These are phyloP conservation scores for Fusarium sp. DNA, from an alignment of 2,329 filamentous ascomycete species.

Conservation along the genomic window DNA sequence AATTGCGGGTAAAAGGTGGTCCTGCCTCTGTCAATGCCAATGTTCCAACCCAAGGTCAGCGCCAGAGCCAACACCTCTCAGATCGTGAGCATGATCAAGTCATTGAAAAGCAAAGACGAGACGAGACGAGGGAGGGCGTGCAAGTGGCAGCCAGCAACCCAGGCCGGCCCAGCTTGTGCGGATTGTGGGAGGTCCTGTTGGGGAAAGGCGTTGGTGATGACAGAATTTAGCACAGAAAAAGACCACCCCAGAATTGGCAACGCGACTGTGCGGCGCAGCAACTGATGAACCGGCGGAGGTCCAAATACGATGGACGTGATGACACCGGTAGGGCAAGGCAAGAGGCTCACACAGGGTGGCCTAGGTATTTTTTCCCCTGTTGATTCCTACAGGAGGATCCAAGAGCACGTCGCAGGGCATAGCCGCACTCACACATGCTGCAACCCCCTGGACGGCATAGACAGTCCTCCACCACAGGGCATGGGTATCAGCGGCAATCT, in stretches of 20 bases:
- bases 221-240: not conserved
- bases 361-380: constrained; percentile 13
- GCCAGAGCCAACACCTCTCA: not conserved
- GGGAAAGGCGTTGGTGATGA: no score
- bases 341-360: constrained; percentile 30
- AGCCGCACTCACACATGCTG: constrained; percentile 16
- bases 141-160: constrained; percentile 7
- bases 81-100: not conserved
- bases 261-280: constrained; percentile 16
- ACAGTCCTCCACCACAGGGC: constrained; percentile 19
- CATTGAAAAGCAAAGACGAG: not conserved
- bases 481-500: constrained; percentile 13
- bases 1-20: constrained; percentile 1
- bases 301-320: not conserved
- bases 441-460: constrained; percentile 3
- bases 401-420: constrained; percentile 5
- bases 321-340: not conserved
- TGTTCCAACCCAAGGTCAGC: not conserved
- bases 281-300: constrained; percentile 16
- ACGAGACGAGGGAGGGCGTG: not conserved
- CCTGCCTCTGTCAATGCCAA: constrained; percentile 3
- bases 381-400: not conserved
- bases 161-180: constrained; percentile 31
- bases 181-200: constrained; percentile 7
- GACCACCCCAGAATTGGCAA: not conserved